These are phyloP conservation scores for Tolypocladium paradoxum DNA, from an alignment of 2,329 filamentous ascomycete genomes.

Conservation along the genomic window DNA sequence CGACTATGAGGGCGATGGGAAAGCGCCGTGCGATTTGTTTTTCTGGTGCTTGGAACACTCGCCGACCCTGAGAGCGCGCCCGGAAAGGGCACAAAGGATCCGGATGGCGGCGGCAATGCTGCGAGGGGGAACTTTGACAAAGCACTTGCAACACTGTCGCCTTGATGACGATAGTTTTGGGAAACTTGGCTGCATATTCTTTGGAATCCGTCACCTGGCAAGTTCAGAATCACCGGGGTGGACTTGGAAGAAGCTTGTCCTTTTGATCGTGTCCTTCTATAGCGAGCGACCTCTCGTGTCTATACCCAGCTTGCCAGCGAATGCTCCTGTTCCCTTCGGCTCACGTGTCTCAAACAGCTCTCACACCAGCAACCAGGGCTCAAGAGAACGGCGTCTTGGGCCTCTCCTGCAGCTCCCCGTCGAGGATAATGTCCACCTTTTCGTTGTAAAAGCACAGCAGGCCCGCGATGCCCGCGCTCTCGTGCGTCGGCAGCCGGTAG, in stretches of 20 bases:
- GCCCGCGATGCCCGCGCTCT: constrained; percentile 45
- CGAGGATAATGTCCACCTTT: constrained; percentile 51
- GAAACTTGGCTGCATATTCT: no score
- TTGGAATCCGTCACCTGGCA: no score
- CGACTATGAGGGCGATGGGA: no score
- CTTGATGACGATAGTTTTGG: not conserved
- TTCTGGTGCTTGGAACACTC: no score
- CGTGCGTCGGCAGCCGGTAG: constrained; percentile 45
- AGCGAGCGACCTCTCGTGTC: not conserved
- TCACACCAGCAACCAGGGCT: not conserved
- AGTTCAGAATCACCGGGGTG: not conserved
- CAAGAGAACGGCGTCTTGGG: constrained; percentile 1
- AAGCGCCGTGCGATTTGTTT: no score
- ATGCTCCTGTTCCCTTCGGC: not conserved
- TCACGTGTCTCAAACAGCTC: no score
- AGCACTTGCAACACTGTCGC: not conserved
- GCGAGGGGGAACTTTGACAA: not conserved
- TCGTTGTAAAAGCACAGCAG: constrained; percentile 57
- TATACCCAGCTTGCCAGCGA: not conserved
- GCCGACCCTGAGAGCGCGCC: no score
- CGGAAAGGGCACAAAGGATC: no score
- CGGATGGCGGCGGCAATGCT: not conserved
- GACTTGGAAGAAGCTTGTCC: not conserved
- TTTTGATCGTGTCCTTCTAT: not conserved
- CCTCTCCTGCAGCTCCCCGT: constrained; percentile 25